These are phyloP conservation scores for Penicillium aurantiogriseum DNA, from an alignment of 2,329 filamentous ascomycete genomes.

Conservation along the genomic window DNA sequence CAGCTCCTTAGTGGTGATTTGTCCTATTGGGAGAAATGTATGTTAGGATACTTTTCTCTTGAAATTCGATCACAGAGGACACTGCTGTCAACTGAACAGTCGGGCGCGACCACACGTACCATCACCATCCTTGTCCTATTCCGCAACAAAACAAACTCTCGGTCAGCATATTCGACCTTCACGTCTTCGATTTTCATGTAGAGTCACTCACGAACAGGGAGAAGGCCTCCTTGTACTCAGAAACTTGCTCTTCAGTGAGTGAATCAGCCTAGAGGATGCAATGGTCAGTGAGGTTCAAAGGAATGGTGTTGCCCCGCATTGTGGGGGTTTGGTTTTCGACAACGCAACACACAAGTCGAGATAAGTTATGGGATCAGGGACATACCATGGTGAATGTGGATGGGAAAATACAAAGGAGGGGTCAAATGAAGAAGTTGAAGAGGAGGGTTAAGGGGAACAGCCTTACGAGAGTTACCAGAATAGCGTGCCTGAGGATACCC, in stretches of 20 bases:
- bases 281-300: constrained; percentile 29
- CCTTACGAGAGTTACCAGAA: constrained; percentile 22
- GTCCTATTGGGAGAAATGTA: constrained; percentile 54
- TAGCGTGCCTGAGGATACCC: constrained; percentile 21
- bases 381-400: constrained; percentile 35
- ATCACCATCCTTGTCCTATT: constrained; percentile 85
- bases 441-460: constrained; percentile 26
- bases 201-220: constrained; percentile 88
- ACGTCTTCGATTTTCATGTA: not conserved
- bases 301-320: constrained; percentile 33
- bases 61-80: not conserved
- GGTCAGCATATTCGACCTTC: constrained; percentile 19
- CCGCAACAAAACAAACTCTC: constrained; percentile 13
- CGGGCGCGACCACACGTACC: constrained; percentile 58
- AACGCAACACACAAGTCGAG: constrained; percentile 3
- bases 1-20: constrained; percentile 89
- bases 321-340: constrained; percentile 28
- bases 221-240: constrained; percentile 99
- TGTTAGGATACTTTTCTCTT: constrained; percentile 9
- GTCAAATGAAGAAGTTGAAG: constrained; percentile 9
- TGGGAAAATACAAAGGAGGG: constrained; percentile 17
- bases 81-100: not conserved
- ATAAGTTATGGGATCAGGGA: not conserved
- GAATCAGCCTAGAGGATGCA: constrained; percentile 74
- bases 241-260: constrained; percentile 99